Base-by-base conservation (phyloP, 2,329 filamentous ascomycete genomes). In the Neofusicoccum kwambonambiense region DNA sequence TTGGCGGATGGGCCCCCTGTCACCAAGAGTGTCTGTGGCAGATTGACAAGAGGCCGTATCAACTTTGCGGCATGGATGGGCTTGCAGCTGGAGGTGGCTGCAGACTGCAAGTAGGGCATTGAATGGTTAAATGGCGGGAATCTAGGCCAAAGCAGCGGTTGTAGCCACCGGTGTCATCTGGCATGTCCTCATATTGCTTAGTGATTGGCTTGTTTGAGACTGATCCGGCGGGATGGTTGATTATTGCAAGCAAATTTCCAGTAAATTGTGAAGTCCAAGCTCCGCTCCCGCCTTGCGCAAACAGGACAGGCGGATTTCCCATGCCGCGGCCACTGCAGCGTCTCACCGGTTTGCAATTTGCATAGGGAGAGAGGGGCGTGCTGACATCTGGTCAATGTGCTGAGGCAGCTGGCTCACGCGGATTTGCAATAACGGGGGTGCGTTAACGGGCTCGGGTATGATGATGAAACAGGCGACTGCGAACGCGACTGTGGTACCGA, bases 171-270 rank as follows among this genome's bases (percentile, higher is more conserved):
- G 56, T 31, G 56, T 47, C 42, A 34, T 60, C 11, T n/a, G 37
- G 56, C 56, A 60, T 34, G 34, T 35, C 11, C n/a, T 47, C 42
- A 35, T 58, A 34, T 19, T 45, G 54, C 54, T 34, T 60, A 31
- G 42, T 58, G 54, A 58, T 58, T 45, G 54, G 54, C 31, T 37
- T 60, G 56, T 22, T n/a, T 47, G 56, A 47, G 41, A 22, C 9
- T 35, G 56, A 19, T 47, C 56, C 56, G 42, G 56, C 22, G 41
- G 56, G n/a, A 31, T 39, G 56, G 56, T 45, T 47, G 56, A 45
- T 60, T 60, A 60, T 47, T 60, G 42, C 42, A 47, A 37, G 41
- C 56, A 60, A 60, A 60, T 60, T 60, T 60, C 56, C 42, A 47
- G 56, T 47, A 60, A 60, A 60, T 60, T 60, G 31, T 35, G 56